Evolutionary conservation across 345 rosid genomes (phyloP).

Genomic region (Psidium guajava): DNA sequence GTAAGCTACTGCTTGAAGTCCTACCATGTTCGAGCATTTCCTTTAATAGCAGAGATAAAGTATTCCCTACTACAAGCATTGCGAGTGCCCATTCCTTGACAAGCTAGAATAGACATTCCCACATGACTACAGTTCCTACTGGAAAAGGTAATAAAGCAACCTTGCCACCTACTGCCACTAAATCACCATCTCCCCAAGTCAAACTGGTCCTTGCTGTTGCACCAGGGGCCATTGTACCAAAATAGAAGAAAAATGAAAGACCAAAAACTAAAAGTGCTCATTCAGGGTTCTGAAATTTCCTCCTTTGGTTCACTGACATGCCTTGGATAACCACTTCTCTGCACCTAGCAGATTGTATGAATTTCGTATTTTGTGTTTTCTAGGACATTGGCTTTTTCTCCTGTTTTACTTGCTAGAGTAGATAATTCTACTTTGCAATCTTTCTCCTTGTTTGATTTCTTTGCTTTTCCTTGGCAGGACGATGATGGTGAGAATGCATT

Average conservation of each 20-base stretch:
- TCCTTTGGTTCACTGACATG: neutral
- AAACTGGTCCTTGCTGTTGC: too few species aligned
- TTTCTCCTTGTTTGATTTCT: conserved; percentile 6
- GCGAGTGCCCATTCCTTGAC: neutral
- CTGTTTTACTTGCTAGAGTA: neutral
- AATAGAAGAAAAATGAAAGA: neutral
- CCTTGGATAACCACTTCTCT: neutral
- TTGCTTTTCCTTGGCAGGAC: conserved; percentile 38
- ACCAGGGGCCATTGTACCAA: too few species aligned
- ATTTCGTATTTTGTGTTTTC: neutral
- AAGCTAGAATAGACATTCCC: neutral
- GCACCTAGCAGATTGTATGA: neutral
- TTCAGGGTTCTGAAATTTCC: neutral
- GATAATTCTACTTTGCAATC: neutral
- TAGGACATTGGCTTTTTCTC: neutral
- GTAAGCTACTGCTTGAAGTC: neutral
- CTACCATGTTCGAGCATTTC: neutral
- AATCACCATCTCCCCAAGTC: too few species aligned
- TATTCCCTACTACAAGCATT: neutral
- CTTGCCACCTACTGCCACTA: too few species aligned
- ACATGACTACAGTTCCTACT: neutral
- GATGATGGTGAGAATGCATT: conserved; percentile 98
- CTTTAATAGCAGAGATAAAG: neutral
- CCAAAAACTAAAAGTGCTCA: neutral
- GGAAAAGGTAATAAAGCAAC: too few species aligned